Percentiles rank a stretch among this genome's conserved stretches.
These are phyloP conservation scores for Serendipita indica DNA, from an alignment of 768 basidiomycete genomes.

Conservation along the genomic window DNA sequence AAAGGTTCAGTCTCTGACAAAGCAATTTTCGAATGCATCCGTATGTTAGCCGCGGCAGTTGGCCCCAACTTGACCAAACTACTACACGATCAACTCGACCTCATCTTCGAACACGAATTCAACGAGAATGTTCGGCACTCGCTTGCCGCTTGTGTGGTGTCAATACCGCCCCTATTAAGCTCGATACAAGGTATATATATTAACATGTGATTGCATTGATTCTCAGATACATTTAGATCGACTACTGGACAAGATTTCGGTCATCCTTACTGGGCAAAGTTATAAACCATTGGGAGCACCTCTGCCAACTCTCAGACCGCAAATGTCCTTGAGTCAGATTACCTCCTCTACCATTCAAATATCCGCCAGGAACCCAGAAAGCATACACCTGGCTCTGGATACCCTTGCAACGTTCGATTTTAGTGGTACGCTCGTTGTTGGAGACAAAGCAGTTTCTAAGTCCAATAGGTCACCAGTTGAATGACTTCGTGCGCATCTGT, in stretches of 20 bases:
- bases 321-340: slow-evolving; percentile 24
- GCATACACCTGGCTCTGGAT: slow-evolving; percentile 65
- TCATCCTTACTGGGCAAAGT: slow-evolving; percentile 64
- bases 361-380: slow-evolving; percentile 17
- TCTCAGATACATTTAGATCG: slow-evolving; percentile 45
- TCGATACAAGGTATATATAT: slow-evolving; percentile 66
- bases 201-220: background rate
- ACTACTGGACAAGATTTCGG: slow-evolving; percentile 69
- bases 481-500: slow-evolving; percentile 86
- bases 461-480: slow-evolving; percentile 61
- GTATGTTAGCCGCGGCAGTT: slow-evolving; percentile 88
- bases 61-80: slow-evolving; percentile 92
- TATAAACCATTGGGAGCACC: slow-evolving; percentile 87
- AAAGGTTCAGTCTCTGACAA: slow-evolving; percentile 90
- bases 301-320: slow-evolving; percentile 38
- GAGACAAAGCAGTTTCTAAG: background rate
- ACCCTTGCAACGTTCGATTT: slow-evolving; percentile 91
- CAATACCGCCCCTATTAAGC: slow-evolving; percentile 79
- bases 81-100: slow-evolving; percentile 88
- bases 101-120: slow-evolving; percentile 90
- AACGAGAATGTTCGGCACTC: slow-evolving; percentile 80
- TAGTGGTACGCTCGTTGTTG: slow-evolving; percentile 39
- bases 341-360: slow-evolving; percentile 13
- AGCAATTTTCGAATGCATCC: slow-evolving; percentile 93
- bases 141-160: slow-evolving; percentile 64